phyloP scores from a whole-genome alignment of 495 filamentous ascomycete species.

The Aspergillus biplanus region DNA sequence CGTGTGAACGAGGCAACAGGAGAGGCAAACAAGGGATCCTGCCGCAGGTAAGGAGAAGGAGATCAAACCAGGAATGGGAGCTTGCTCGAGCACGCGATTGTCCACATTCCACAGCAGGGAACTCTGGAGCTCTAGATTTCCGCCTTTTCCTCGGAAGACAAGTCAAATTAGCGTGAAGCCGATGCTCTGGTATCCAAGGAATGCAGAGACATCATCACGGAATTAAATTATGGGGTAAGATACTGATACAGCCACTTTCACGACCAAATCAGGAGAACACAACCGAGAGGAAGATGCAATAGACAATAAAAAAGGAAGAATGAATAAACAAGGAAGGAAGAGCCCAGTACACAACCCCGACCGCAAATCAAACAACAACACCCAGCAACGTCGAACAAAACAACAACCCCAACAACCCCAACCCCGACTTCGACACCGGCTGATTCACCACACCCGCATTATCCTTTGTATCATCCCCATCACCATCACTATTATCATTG shows the following conservation, averaged over 20 bases:
- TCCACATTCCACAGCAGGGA: background rate
- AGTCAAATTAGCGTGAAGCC: no score
- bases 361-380: conserved; percentile 21
- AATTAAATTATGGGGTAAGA: no score
- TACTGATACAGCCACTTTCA: no score
- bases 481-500: conserved; percentile 24
- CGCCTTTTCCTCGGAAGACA: no score
- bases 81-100: background rate
- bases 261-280: no score
- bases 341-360: background rate
- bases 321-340: background rate
- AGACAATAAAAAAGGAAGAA: background rate
- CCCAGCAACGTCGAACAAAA: conserved; percentile 40
- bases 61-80: background rate
- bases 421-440: conserved; percentile 37
- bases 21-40: background rate
- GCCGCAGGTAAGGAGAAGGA: background rate
- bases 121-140: no score
- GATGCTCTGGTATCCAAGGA: no score
- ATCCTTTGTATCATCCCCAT: conserved; percentile 17
- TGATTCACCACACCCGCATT: conserved; percentile 25
- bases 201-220: no score
- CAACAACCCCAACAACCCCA: conserved; percentile 43
- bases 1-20: background rate
- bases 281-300: no score